Base-by-base conservation (phyloP, 306 rosid species). In the Cercis canadensis region DNA sequence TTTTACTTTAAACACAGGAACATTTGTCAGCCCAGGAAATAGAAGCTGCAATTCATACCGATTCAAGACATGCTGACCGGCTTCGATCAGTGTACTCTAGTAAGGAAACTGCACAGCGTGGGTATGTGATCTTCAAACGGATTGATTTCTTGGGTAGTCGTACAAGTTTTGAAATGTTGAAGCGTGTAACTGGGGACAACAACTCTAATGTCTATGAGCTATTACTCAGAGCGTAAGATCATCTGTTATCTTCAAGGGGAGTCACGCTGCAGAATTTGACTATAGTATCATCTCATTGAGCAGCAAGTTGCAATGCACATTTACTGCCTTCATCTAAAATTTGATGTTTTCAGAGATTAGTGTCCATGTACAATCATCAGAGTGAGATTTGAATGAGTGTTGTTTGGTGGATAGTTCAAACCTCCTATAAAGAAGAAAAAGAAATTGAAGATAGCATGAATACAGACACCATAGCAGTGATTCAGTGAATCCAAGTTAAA, bases 201-300 rank as follows among this genome's bases (percentile, higher is more conserved):
- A 89, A 85, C 86, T 85, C 93, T 73, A 95, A 95, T 9, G 96
- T 91, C n/a, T 95, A 95, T 36, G 97, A 95, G 80, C 78, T 95
- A 66, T 68, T 95, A 63, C 79, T 95, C 83, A 83, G 96, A 77
- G 96, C 99, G 0, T 94, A 83, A 90, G 61, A 57, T 73, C 69
- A 36, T 10, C 43, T 37, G 3, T 37, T 2, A 37, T 37, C 3
- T 37, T 6, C 43, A 6, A 37, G 7, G 43, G 5, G 29, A 47
- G 33, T 18, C 58, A 50, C 18, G 13, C 12, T 2, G 56, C 55
- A 56, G 8, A 67, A 61, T 89, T 85, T 89, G 85, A 21, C 94
- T 82, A 6, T 86, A n/a, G n/a, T 88, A 77, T 87, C 69, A 72
- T 84, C 2, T 24, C 29, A 24, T 3, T 24, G 29, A 24, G 29